Evolutionary conservation across 345 rosid species (phyloP).

Genomic region (Garcia nutans): DNA sequence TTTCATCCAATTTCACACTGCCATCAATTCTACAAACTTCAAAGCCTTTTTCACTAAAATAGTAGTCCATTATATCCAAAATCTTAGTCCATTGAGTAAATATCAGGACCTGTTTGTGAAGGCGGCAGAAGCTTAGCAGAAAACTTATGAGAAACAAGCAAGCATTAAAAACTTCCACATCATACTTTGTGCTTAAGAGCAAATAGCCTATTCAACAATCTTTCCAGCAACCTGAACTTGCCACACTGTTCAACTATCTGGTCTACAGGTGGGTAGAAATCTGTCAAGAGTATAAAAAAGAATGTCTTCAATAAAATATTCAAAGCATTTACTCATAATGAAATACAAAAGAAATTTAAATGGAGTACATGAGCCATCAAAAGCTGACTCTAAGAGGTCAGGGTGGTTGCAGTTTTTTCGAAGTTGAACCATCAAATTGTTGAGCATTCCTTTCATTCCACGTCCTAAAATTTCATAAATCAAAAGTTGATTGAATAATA

Average conservation of each 20-base stretch:
- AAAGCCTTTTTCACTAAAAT: constrained; percentile 85
- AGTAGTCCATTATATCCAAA: constrained; percentile 90
- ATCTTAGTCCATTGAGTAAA: constrained; percentile 92
- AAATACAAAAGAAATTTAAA: neutral
- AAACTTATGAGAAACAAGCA: constrained; percentile 12
- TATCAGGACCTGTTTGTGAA: constrained; percentile 63
- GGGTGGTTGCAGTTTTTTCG: constrained; percentile 99
- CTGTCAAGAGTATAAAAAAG: constrained; percentile 35
- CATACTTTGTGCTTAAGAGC: constrained; percentile 78
- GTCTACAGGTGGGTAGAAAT: constrained; percentile 71
- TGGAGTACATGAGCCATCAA: constrained; percentile 65
- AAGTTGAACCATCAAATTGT: constrained; percentile 75
- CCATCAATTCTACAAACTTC: constrained; percentile 95
- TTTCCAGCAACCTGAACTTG: constrained; percentile 77
- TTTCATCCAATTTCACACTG: constrained; percentile 63
- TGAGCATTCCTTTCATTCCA: constrained; percentile 69
- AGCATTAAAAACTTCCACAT: constrained; percentile 7
- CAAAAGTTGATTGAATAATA: neutral
- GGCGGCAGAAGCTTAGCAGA: constrained; percentile 23
- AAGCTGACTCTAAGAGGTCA: constrained; percentile 70
- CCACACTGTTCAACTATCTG: constrained; percentile 89
- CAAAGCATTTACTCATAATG: constrained; percentile 1
- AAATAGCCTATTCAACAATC: constrained; percentile 59
- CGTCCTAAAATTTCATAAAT: constrained; percentile 40
- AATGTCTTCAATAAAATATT: constrained; percentile 5